A percentile compares a stretch with the other conserved stretches of the same genome.
Evolutionary conservation across 176 grass and related monocot species (phyloP).

Genomic region (Zoysia japonica): DNA sequence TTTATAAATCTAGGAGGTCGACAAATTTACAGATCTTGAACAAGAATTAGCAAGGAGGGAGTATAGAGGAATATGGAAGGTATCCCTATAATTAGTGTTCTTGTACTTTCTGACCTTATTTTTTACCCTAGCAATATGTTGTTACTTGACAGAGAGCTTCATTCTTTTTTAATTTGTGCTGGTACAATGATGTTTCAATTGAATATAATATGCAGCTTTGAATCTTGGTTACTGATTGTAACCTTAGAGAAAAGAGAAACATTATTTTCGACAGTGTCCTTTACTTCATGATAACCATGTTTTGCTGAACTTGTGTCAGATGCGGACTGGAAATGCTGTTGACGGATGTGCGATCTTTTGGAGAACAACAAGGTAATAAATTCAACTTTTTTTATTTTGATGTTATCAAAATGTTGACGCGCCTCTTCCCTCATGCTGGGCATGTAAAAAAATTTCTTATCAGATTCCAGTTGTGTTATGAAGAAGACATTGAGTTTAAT

Average conservation of each 20-base stretch:
- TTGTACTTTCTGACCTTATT: slow-evolving; percentile 21
- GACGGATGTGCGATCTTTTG: slow-evolving; percentile 97
- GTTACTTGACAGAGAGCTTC: not conserved
- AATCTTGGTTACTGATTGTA: slow-evolving; percentile 8
- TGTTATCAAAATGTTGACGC: slow-evolving; percentile 13
- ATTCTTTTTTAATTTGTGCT: slow-evolving; percentile 20
- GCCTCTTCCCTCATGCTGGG: slow-evolving; percentile 4
- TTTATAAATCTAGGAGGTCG: slow-evolving; percentile 74
- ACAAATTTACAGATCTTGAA: slow-evolving; percentile 85
- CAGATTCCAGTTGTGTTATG: slow-evolving; percentile 77
- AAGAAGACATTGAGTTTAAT: slow-evolving; percentile 83
- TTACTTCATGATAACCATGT: slow-evolving; percentile 24
- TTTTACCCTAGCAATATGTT: slow-evolving; percentile 8
- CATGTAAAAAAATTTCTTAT: slow-evolving; percentile 26
- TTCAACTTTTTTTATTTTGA: slow-evolving; percentile 8
- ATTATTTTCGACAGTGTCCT: slow-evolving; percentile 26
- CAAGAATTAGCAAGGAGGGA: slow-evolving; percentile 58
- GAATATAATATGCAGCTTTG: slow-evolving; percentile 3
- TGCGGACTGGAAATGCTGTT: slow-evolving; percentile 81
- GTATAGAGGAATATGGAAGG: slow-evolving; percentile 84
- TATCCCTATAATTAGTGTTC: slow-evolving; percentile 33
- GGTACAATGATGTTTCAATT: slow-evolving; percentile 21
- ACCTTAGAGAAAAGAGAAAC: slow-evolving; percentile 13
- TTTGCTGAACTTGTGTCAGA: slow-evolving; percentile 55
- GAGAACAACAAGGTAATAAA: slow-evolving; percentile 66